Evolutionary conservation across 257 asterid genomes (phyloP).

Genomic region (Lavandula angustifolia): DNA sequence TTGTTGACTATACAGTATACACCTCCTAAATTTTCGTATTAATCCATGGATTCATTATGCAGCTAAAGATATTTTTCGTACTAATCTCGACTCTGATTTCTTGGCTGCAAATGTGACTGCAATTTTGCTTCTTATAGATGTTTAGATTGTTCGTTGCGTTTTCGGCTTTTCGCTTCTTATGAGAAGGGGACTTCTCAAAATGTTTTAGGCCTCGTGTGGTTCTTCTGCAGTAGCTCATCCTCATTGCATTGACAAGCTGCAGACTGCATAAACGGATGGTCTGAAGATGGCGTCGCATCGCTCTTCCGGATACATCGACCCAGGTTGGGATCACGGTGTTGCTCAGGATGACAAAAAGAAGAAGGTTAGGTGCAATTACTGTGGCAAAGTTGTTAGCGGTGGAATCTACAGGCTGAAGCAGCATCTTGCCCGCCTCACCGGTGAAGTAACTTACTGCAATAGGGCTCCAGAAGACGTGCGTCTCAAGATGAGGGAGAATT

Average conservation of each 20-base stretch:
- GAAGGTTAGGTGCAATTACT: conserved; percentile 85
- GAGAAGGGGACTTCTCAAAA: neutral
- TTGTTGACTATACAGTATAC: neutral
- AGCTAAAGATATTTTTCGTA: neutral
- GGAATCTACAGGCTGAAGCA: conserved; percentile 92
- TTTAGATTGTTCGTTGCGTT: conserved; percentile 21
- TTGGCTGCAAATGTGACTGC: conserved; percentile 26
- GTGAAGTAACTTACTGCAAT: conserved; percentile 88
- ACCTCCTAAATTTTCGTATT: neutral
- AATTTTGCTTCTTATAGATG: neutral
- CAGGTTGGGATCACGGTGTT: conserved; percentile 93
- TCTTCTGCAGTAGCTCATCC: conserved; percentile 14
- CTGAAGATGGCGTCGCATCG: conserved; percentile 68
- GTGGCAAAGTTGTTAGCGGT: conserved; percentile 91
- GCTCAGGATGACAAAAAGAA: conserved; percentile 91
- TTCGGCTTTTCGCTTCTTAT: conserved; percentile 1
- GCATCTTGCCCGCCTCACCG: conserved; percentile 86
- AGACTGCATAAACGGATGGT: conserved; percentile 35
- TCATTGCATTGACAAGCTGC: conserved; percentile 12
- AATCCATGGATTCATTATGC: conserved; percentile 2
- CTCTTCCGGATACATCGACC: conserved; percentile 72
- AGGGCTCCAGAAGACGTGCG: conserved; percentile 87
- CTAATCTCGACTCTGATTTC: conserved; percentile 8
- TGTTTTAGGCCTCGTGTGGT: conserved; percentile 1
- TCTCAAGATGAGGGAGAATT: conserved; percentile 69